Percentiles rank a stretch among this genome's conserved stretches.
Conservation (phyloP, 257 asterid genomes). For the Cordia subcordata region DNA sequence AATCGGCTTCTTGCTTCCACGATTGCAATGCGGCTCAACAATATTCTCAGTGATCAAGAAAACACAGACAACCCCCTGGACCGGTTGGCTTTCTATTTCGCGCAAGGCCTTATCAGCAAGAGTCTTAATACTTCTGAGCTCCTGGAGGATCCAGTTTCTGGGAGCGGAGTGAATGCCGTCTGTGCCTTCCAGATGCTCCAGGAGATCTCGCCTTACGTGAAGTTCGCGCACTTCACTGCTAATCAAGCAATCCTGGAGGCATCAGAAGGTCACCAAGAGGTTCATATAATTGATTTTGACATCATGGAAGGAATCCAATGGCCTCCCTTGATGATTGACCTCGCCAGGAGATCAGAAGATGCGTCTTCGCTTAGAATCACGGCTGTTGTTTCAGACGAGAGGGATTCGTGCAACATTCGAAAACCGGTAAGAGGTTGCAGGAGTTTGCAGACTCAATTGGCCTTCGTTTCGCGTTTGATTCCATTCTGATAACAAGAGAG, state of each 20-base stretch:
- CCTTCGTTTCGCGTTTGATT: slow-evolving; percentile 29
- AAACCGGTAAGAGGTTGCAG: slow-evolving; percentile 26
- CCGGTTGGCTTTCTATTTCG: slow-evolving; percentile 33
- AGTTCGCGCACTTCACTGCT: slow-evolving; percentile 44
- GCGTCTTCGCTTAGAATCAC: slow-evolving; percentile 34
- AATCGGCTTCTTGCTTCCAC: slow-evolving; percentile 23
- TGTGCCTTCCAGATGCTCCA: slow-evolving; percentile 34
- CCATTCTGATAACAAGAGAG: slow-evolving; percentile 17
- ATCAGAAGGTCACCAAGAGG: slow-evolving; percentile 17
- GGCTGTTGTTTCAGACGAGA: slow-evolving; percentile 16
- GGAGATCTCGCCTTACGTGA: slow-evolving; percentile 34
- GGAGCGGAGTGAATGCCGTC: slow-evolving; percentile 3
- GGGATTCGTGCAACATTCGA: background rate
- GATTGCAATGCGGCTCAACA: slow-evolving; percentile 21
- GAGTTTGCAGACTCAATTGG: slow-evolving; percentile 38
- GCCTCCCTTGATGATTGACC: slow-evolving; percentile 40
- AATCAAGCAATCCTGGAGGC: slow-evolving; percentile 41
- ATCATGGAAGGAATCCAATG: slow-evolving; percentile 42
- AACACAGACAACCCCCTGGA: slow-evolving; percentile 13
- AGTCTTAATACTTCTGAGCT: slow-evolving; percentile 3
- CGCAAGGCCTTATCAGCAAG: slow-evolving; percentile 24
- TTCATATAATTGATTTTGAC: slow-evolving; percentile 39
- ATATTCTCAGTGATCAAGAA: slow-evolving; percentile 24
- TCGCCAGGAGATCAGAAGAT: slow-evolving; percentile 15
- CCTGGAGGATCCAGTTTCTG: background rate